Base-by-base conservation (phyloP, 2,329 filamentous ascomycete species). In the Alternaria longipes region DNA sequence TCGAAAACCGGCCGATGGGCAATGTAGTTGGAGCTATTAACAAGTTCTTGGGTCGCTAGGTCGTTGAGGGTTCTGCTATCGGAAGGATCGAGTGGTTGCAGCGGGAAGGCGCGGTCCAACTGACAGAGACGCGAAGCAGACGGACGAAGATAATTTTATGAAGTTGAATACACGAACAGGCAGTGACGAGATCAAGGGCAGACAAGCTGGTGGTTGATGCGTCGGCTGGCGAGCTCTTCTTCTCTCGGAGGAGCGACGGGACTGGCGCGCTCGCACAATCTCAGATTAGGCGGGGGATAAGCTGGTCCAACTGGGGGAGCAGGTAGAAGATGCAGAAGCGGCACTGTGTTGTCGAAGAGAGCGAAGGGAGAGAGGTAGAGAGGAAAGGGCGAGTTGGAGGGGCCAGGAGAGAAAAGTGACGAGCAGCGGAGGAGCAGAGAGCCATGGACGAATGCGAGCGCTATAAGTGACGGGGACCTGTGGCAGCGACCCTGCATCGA, bases 361-460 rank as follows among this genome's bases (percentile, higher is more conserved):
- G 62, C 45, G 62, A 57, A 50, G 67, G 55, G 52, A 44, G 52
- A 38, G 42, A 30, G 56, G 36, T 36, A 26, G 38, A 75, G 93
- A 77, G 86, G 87, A 55, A 85, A 85, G 5, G 87, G 86, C 65
- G 63, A 65, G 67, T 61, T 68, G 63, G 65, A 69, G 65, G 59
- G 67, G 61, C 60, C 84, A 64, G 68, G 67, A 68, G 70, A 68
- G 60, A 68, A 66, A 70, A 67, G 65, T 62, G 66, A 74, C 64
- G 62, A 69, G 90, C 60, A 84, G 82, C 72, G 78, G 84, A 89
- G 54, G 26, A 91, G 32, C 46, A 94, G 79, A 84, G 87, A 47
- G 51, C 51, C 40, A 40, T 49, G 66, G 63, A 65, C 61, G 64
- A 63, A 56, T 51, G 63, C 50, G 49, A 56, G 56, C 47, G 62